Evolutionary conservation across 2,329 filamentous ascomycete genomes (phyloP), one percentile per base, ranked within the genome.

Genomic region (Aspergillus sp.): DNA sequence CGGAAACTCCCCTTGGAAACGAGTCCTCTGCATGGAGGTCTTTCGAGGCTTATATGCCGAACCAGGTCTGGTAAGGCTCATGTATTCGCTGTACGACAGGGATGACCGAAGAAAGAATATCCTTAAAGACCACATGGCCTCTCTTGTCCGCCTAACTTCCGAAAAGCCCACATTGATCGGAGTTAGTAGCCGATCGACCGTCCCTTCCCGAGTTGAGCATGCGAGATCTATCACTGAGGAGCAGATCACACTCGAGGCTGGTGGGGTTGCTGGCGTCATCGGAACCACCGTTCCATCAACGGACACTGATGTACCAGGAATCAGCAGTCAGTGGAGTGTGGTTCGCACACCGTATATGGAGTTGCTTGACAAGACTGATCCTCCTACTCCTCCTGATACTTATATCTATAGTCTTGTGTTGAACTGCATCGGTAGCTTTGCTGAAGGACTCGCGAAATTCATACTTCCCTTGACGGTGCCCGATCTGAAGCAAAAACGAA

Each of bases 161-260:
- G 95, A 99, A 72, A 96, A 92, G 70, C 95, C 95, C 1, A 81
- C 86, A 0, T 82, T 96, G 25, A 98, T 99, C 63, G 95, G 95
- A 0, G 84, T 98, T 3, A 89, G 93, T 4, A 88, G 91, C 63
- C 92, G 96, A 67, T 98, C 95, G 1, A 93, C 92, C 0, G 86
- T 94, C 36, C 92, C 95, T 5, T 84, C 85, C 0, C 83, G 84
- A 8, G 83, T 85, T 4, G 82, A 83, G 48, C 82, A 82, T 36
- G 82, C 80, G 44, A 81, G 82, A 53, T 84, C 86, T 42, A 78
- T 81, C 3, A 84, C 87, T 1, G 86, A 88, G 27, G 92, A 97
- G 62, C 91, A 94, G 75, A 90, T 90, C n/a, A 89, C 95, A 66
- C 83, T 96, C 7, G 94, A 98, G 76, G 90, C 92, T 25, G 91